Evolutionary conservation across 176 grass and related monocot species (phyloP), one percentile per base, ranked within the genome.

Genomic region (Miscanthus lutarioriparius): DNA sequence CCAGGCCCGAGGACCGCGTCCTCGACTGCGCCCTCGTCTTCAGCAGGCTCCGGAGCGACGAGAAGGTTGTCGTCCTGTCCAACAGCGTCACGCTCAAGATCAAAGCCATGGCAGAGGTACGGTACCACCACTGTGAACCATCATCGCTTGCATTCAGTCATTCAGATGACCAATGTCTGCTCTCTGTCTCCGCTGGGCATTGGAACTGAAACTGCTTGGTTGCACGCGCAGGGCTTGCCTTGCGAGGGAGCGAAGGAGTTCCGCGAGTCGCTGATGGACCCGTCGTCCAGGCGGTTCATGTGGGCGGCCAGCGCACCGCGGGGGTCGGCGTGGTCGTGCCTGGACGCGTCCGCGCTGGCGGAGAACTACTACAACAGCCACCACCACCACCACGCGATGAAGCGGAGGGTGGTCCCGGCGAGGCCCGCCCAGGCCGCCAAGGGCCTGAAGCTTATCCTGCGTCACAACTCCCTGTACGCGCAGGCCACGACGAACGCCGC

Each of bases 61-160:
- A 79, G 15, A 85, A 84, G 35, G 33, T 96, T 22, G 72, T 99
- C 64, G 8, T 99, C 39, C 71, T 99, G 72, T 99, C 96, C 43
- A 74, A 67, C 86, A 94, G 93, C 83, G 70, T 87, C 25, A 77
- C 76, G 1, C 88, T 99, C 86, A 99, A 92, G 86, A 96, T 99
- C 88, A 99, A 99, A 86, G 93, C 96, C 16, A 99, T 99, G 96
- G 90, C 93, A 39, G 93, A 99, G 96, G 96, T 92, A 87, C 68
- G 32, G 45, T 30, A 10, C 23, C 22, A 26, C n/a, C n/a, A n/a
- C n/a, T n/a, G n/a, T n/a, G n/a, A n/a, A n/a, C n/a, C n/a, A n/a
- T n/a, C n/a, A n/a, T n/a, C n/a, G n/a, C n/a, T n/a, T n/a, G n/a
- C n/a, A n/a, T n/a, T n/a, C n/a, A n/a, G n/a, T n/a, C n/a, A n/a